Conservation (phyloP, 2,329 filamentous ascomycete species). For the Podosphaera fusca region DNA sequence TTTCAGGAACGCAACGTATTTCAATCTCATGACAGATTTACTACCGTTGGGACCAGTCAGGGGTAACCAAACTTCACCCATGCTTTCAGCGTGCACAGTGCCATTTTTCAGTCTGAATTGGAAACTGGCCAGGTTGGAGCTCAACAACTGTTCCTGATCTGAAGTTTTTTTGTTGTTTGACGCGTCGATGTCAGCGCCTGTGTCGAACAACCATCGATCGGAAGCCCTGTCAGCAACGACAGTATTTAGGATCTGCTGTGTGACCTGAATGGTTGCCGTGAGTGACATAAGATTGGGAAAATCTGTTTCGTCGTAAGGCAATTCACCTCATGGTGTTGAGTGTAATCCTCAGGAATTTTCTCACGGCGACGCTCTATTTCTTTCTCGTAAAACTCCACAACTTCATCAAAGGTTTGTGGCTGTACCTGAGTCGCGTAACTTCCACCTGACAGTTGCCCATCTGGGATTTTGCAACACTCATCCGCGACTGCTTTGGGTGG, state of each 20-base stretch:
- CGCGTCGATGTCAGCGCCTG: background rate
- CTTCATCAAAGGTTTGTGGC: too few relatives aligned
- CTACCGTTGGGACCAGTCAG: background rate
- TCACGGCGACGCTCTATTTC: background rate
- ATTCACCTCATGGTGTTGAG: background rate
- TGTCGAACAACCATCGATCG: background rate
- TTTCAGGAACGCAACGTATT: background rate
- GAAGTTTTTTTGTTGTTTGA: background rate
- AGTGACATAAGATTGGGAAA: background rate
- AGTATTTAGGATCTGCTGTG: background rate
- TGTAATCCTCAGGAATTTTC: background rate
- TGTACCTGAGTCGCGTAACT: too few relatives aligned
- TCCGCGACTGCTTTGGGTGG: background rate
- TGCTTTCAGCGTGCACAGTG: background rate
- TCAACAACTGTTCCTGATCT: background rate
- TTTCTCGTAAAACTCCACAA: background rate
- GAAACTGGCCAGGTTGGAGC: background rate
- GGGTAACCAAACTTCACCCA: background rate
- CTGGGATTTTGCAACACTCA: background rate
- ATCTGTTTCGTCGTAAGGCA: background rate
- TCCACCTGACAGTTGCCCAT: background rate
- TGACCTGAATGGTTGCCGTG: background rate
- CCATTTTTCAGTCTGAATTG: background rate
- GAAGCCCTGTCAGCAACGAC: too few relatives aligned
- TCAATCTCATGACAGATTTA: background rate